Percentiles rank a stretch among this genome's conserved stretches.
These are phyloP conservation scores for Jackrogersella minutella DNA, from an alignment of 495 filamentous ascomycete genomes.

Conservation along the genomic window DNA sequence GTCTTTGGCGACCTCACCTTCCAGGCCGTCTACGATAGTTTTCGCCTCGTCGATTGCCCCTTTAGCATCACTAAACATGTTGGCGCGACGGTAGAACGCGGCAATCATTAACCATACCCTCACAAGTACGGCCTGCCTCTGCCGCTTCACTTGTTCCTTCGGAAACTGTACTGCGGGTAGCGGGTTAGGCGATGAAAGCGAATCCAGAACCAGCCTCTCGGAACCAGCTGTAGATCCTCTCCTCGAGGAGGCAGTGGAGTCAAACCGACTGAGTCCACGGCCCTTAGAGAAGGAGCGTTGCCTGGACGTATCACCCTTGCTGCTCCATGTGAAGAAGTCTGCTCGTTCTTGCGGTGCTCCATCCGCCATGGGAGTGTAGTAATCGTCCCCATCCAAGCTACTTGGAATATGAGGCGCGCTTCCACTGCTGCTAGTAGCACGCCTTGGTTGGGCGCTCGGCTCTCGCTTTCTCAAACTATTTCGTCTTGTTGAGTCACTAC, in stretches of 20 bases:
- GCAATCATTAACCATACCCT: constrained; percentile 90
- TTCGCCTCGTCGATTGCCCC: constrained; percentile 84
- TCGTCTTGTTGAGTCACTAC: constrained; percentile 53
- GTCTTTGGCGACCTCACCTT: constrained; percentile 63
- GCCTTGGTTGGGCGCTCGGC: constrained; percentile 50
- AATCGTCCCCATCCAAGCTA: constrained; percentile 50
- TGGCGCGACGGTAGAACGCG: constrained; percentile 83
- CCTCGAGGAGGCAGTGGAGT: constrained; percentile 42
- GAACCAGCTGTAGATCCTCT: constrained; percentile 35
- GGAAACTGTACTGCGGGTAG: constrained; percentile 60
- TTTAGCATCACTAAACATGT: constrained; percentile 76
- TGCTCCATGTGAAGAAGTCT: constrained; percentile 48
- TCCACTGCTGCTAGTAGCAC: constrained; percentile 45
- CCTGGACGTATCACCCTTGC: constrained; percentile 40
- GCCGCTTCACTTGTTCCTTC: constrained; percentile 60
- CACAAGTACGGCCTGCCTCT: constrained; percentile 69
- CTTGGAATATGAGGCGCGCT: constrained; percentile 42
- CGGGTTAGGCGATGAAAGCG: constrained; percentile 40
- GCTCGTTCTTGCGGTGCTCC: constrained; percentile 36
- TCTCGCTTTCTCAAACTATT: constrained; percentile 57
- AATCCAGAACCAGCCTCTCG: constrained; percentile 35
- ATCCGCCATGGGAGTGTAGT: constrained; percentile 50
- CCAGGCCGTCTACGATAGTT: constrained; percentile 66
- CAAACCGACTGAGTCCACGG: constrained; percentile 43
- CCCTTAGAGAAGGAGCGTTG: constrained; percentile 43